Percentiles rank a stretch among this genome's conserved stretches.
Conservation (phyloP, 257 asterid species). For the Echites panduratus region DNA sequence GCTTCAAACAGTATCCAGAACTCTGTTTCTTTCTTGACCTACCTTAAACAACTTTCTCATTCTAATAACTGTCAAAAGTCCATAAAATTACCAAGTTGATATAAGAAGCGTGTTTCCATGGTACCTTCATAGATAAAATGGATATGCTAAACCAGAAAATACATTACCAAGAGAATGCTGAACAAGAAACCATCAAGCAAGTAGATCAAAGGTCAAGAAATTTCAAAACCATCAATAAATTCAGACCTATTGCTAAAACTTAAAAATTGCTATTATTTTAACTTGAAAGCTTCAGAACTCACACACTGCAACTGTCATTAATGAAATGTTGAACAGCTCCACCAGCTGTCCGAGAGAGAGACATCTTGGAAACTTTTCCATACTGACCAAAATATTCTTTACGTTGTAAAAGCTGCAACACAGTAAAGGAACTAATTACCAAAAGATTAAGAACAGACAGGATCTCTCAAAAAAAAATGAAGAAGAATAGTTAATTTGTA, state of each 20-base stretch:
- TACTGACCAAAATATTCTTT: slow-evolving; percentile 93
- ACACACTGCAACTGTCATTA: slow-evolving; percentile 90
- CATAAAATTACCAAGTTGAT: background rate
- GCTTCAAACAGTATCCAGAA: background rate
- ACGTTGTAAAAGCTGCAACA: slow-evolving; percentile 62
- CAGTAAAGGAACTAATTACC: slow-evolving; percentile 11
- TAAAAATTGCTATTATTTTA: background rate
- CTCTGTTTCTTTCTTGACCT: background rate
- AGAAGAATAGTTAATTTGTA: slow-evolving; percentile 10
- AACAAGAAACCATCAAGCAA: background rate
- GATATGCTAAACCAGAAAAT: background rate
- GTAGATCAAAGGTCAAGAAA: background rate
- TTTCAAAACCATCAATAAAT: background rate
- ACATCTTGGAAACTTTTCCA: slow-evolving; percentile 79
- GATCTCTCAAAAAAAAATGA: background rate
- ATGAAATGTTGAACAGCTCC: slow-evolving; percentile 81
- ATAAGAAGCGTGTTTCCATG: background rate
- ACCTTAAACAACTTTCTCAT: background rate
- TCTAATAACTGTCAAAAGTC: background rate
- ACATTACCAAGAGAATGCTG: background rate
- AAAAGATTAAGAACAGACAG: slow-evolving; percentile 6
- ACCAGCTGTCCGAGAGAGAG: slow-evolving; percentile 93
- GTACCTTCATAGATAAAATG: background rate
- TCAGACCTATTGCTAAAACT: background rate
- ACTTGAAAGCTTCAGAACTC: slow-evolving; percentile 33